Base-by-base conservation (phyloP, 169 alveolate genomes). In the Eimeria falciformis region DNA sequence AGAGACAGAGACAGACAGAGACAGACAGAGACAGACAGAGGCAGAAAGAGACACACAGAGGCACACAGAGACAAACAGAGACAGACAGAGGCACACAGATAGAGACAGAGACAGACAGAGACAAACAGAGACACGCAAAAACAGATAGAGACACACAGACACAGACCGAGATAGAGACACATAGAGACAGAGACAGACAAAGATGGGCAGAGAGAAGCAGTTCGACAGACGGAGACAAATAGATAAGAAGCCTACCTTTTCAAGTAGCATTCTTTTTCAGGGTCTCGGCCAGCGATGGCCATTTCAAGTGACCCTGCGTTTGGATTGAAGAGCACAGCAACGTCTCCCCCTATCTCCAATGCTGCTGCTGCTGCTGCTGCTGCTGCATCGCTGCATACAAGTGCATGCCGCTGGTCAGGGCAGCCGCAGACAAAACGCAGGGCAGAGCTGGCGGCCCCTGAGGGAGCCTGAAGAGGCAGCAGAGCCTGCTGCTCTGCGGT, bases 371-470 rank as follows among this genome's bases (percentile, higher is more conserved):
- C 69, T 23, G 68, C 69, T 46, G 68, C 69, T 45, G 66, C 85
- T 33, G 53, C 40, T 23, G 37, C 45, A 5, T 53, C 37, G 69
- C 71, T 46, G 86, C 53, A 23, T 17, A 25, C 46, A 25, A 29
- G 23, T 14, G 3, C 17, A 21, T 56, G 40, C 23, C 18, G 68
- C 7, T 47, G 23, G 68, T 9, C 18, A 11, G 37, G 65, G 69
- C 86, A 77, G 69, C 86, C 86, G 25, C 86, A 77, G 33, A 47
- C 68, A 25, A 77, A 77, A n/a, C 86, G 86, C 33, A 77, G 37
- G 45, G 50, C 46, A 7, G 68, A 18, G 0, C 11, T 12, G 12
- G 27, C 5, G 1, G 14, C 47, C 58, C 46, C 50, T 6, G n/a
- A 9, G 21, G 65, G 25, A 7, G 33, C 47, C 33, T 71, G 58